Conservation (phyloP, 257 asterid genomes). For the Salvia hispanica region DNA sequence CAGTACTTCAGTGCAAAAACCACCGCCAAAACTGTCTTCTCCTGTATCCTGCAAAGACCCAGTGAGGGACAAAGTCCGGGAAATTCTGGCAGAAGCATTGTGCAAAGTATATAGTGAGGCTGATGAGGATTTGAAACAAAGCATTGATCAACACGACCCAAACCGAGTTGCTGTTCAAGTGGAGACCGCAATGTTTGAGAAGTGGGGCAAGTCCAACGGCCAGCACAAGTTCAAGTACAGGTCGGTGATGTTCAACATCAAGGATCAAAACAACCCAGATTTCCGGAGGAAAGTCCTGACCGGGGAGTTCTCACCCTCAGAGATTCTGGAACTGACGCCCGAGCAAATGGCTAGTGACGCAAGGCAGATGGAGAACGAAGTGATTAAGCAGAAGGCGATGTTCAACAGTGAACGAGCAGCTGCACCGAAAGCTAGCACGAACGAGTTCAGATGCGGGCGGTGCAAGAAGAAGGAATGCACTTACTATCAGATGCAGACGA, state of each 20-base stretch:
- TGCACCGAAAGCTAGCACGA: conserved; percentile 72
- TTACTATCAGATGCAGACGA: conserved; percentile 88
- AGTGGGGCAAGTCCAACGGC: conserved; percentile 60
- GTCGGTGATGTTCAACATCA: conserved; percentile 59
- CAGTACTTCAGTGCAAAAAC: conserved; percentile 35
- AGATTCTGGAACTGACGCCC: conserved; percentile 55
- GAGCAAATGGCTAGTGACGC: conserved; percentile 94
- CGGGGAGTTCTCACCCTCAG: conserved; percentile 57
- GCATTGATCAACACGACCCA: conserved; percentile 64
- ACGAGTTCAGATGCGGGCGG: conserved; percentile 74
- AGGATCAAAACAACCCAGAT: conserved; percentile 59
- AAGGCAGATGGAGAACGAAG: conserved; percentile 64
- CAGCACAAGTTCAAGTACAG: conserved; percentile 61
- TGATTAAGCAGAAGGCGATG: conserved; percentile 75
- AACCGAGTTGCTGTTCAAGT: conserved; percentile 62
- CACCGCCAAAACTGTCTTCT: conserved; percentile 57
- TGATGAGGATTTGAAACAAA: conserved; percentile 44
- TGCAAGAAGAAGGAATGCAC: conserved; percentile 82
- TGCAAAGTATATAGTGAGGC: conserved; percentile 50
- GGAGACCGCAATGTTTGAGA: conserved; percentile 59
- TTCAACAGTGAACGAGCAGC: conserved; percentile 74
- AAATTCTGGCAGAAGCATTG: conserved; percentile 55
- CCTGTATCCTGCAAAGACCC: conserved; percentile 61
- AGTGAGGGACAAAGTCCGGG: conserved; percentile 55
- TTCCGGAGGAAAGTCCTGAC: conserved; percentile 73